Percentiles rank a stretch among this genome's conserved stretches.
phyloP scores from a whole-genome alignment of 2,329 filamentous ascomycete genomes.

The Coniochaeta ligniaria region DNA sequence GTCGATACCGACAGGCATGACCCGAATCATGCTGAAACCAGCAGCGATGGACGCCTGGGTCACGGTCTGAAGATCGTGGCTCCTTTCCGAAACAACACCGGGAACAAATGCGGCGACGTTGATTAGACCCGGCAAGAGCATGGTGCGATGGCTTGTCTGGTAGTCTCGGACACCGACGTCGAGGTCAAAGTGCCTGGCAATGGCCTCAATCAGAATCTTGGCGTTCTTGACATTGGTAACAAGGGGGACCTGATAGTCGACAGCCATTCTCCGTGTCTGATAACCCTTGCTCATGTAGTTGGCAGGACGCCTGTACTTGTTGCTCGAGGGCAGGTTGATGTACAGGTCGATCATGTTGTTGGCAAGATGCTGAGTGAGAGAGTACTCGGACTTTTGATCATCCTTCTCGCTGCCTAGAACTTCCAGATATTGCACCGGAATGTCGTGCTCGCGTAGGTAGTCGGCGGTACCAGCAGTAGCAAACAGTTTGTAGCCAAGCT shows the following conservation, averaged over 20 bases:
- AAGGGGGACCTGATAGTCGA: conserved; percentile 92
- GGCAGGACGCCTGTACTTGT: conserved; percentile 90
- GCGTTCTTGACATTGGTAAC: conserved; percentile 99
- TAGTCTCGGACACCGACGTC: conserved; percentile 79
- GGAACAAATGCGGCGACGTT: conserved; percentile 78
- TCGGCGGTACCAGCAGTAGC: conserved; percentile 95
- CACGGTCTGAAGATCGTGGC: conserved; percentile 60
- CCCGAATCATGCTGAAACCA: conserved; percentile 73
- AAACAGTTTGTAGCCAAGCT: conserved; percentile 91
- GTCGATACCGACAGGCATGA: conserved; percentile 69
- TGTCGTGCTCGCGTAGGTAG: conserved; percentile 87
- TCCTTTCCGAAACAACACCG: conserved; percentile 57
- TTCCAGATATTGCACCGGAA: conserved; percentile 90
- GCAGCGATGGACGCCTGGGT: conserved; percentile 67
- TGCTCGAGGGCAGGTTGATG: conserved; percentile 98
- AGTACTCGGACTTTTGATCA: conserved; percentile 91
- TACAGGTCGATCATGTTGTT: conserved; percentile 98
- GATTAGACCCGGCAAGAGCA: conserved; percentile 67
- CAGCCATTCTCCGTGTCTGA: conserved; percentile 92
- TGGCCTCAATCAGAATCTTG: conserved; percentile 92
- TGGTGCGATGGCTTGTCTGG: conserved; percentile 78
- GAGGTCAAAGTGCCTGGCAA: conserved; percentile 81
- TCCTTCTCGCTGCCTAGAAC: conserved; percentile 71
- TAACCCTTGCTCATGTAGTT: conserved; percentile 99
- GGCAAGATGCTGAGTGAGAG: conserved; percentile 88